Conservation (phyloP, 495 filamentous ascomycete species). For the Cercophora samala region DNA sequence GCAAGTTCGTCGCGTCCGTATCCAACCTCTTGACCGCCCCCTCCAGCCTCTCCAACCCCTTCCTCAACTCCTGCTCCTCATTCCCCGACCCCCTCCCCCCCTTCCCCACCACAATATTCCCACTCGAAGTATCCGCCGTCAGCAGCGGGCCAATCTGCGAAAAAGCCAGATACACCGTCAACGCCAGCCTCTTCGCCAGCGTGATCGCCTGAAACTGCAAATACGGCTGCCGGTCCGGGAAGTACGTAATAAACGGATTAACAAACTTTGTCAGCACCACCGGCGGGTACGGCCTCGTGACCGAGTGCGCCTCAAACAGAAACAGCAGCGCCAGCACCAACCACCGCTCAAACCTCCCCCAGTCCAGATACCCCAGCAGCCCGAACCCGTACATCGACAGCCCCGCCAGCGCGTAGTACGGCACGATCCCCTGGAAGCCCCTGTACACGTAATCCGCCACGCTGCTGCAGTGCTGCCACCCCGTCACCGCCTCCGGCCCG, state of each 20-base stretch:
- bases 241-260: slow-evolving; percentile 56
- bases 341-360: slow-evolving; percentile 89
- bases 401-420: slow-evolving; percentile 64
- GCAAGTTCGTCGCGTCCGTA: slow-evolving; percentile 61
- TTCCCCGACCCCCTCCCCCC: slow-evolving; percentile 26
- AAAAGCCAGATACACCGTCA: slow-evolving; percentile 87
- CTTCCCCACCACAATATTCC: slow-evolving; percentile 25
- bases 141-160: slow-evolving; percentile 74
- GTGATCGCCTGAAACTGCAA: slow-evolving; percentile 84
- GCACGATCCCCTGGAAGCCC: slow-evolving; percentile 55
- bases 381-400: slow-evolving; percentile 64
- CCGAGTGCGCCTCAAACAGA: slow-evolving; percentile 67
- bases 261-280: slow-evolving; percentile 55
- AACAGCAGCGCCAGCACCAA: slow-evolving; percentile 65
- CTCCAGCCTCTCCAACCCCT: slow-evolving; percentile 58
- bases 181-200: slow-evolving; percentile 69
- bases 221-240: slow-evolving; percentile 54
- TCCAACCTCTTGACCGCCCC: slow-evolving; percentile 54
- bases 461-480: slow-evolving; percentile 60
- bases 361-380: slow-evolving; percentile 75
- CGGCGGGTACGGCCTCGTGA: slow-evolving; percentile 63
- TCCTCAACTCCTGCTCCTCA: slow-evolving; percentile 37
- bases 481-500: slow-evolving; percentile 63
- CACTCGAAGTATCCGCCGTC: slow-evolving; percentile 33
- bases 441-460: slow-evolving; percentile 67